phyloP scores from a whole-genome alignment of 805 yeast genomes.

The Starmerella vitae region DNA sequence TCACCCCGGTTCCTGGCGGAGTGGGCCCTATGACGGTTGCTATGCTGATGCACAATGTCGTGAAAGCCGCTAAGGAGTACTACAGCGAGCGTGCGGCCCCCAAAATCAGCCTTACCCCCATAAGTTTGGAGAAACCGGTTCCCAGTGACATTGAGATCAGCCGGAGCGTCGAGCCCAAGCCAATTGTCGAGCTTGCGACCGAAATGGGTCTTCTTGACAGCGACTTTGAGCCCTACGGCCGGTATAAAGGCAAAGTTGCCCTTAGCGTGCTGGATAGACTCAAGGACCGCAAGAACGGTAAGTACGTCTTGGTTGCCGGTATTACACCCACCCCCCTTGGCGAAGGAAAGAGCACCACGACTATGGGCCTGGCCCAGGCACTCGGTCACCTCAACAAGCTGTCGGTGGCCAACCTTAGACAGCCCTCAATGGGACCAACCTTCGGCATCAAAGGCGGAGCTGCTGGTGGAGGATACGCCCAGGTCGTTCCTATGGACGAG shows the following conservation, averaged over 20 bases:
- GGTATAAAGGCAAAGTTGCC: conserved; percentile 79
- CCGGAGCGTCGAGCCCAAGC: conserved; percentile 76
- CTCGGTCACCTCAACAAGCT: conserved; percentile 70
- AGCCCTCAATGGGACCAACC: conserved; percentile 98
- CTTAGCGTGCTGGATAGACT: conserved; percentile 59
- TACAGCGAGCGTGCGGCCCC: conserved; percentile 32
- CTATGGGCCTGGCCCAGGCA: conserved; percentile 91
- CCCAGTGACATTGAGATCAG: conserved; percentile 88
- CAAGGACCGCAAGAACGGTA: conserved; percentile 52
- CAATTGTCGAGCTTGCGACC: conserved; percentile 56
- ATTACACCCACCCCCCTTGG: conserved; percentile 97
- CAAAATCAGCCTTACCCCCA: conserved; percentile 39
- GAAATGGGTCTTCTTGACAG: conserved; percentile 66
- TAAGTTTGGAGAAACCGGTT: conserved; percentile 49
- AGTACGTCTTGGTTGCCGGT: conserved; percentile 86
- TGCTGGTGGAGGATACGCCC: conserved; percentile 97
- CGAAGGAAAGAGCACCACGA: conserved; percentile 94
- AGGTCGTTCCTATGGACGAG: conserved; percentile 98
- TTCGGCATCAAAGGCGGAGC: conserved; percentile 99
- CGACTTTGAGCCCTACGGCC: conserved; percentile 84
- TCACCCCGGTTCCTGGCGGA: conserved; percentile 98
- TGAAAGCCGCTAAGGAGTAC: conserved; percentile 60
- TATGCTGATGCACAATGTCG: conserved; percentile 77
- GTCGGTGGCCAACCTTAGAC: conserved; percentile 89
- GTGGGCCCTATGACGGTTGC: conserved; percentile 99